Evolutionary conservation across 768 basidiomycete species (phyloP), one percentile per base, ranked within the genome.

Genomic region (Nidularia sp.): DNA sequence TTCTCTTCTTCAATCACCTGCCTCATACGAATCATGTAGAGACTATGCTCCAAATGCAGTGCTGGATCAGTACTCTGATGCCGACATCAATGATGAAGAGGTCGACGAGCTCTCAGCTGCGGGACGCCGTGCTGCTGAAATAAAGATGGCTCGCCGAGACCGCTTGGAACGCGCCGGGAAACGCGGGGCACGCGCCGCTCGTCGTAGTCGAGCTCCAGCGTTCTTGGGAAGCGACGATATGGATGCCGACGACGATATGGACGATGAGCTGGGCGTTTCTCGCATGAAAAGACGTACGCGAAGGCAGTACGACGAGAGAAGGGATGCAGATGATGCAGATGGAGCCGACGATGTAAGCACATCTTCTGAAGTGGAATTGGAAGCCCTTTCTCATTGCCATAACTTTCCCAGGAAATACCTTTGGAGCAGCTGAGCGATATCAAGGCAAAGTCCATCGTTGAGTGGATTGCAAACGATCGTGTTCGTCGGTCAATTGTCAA

Each of bases 391-490:
- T 22, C 47, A 34, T 45, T 10, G 18, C 18, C 18, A 18, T 18
- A 18, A 18, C 18, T 18, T 18, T 18, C 18, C 18, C 62, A 97
- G 92, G 94, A 98, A 69, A 79, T 99, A 50, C 94, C 97, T 0
- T 68, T 97, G 42, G 96, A 98, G 65, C 93, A 99, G 72, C 77
- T 99, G 7, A 91, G 92, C 54, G 97, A 99, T 64, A 94, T 99
- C 75, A 98, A 98, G 65, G 93, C 95, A 36, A 93, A 95, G 63
- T 94, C 92, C 9, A 93, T 99, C 52, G 88, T 90, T 22, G 97
- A 98, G 68, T 99, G 97, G 97, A 95, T 98, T 60, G 88, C 92
- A 13, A 87, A 88, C 52, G 93, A 95, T 53, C 84, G 90, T 41
- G 96, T 98, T 57, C 84, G 89, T 58, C 80, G 90, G 50, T 88